Evolutionary conservation across 108 stramenopile genomes (phyloP).

Genomic region (Skeletonema menzelii): DNA sequence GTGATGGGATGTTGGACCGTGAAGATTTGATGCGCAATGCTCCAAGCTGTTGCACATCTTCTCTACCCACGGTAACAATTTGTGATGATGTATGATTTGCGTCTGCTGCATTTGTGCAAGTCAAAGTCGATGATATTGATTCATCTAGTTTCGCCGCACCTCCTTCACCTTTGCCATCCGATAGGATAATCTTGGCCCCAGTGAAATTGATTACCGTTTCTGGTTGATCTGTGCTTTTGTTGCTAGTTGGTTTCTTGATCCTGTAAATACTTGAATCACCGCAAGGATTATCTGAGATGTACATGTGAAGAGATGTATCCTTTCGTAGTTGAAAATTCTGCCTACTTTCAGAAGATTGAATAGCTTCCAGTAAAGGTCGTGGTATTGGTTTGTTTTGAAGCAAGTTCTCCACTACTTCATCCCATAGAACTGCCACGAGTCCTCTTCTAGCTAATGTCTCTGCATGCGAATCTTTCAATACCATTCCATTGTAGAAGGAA

Average conservation of each 20-base stretch:
- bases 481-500: slow-evolving; percentile 52
- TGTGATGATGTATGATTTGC: neutral
- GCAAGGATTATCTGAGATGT: slow-evolving; percentile 93
- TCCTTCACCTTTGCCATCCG: slow-evolving; percentile 17
- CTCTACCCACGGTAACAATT: slow-evolving; percentile 52
- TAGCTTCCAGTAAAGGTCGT: slow-evolving; percentile 15
- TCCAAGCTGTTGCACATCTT: slow-evolving; percentile 65
- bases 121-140: slow-evolving; percentile 14
- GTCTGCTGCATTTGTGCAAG: slow-evolving; percentile 5
- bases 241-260: slow-evolving; percentile 16
- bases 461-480: slow-evolving; percentile 91
- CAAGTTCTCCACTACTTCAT: slow-evolving; percentile 64
- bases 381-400: slow-evolving; percentile 3
- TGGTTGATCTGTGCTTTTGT: slow-evolving; percentile 21
- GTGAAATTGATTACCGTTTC: slow-evolving; percentile 65
- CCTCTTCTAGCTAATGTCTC: slow-evolving; percentile 89
- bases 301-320: slow-evolving; percentile 77
- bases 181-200: slow-evolving; percentile 86
- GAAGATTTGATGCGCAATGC: slow-evolving; percentile 87
- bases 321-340: slow-evolving; percentile 45
- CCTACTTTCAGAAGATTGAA: neutral
- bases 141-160: neutral
- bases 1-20: slow-evolving; percentile 79
- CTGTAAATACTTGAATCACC: slow-evolving; percentile 92
- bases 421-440: slow-evolving; percentile 70